A percentile compares a stretch with the other conserved stretches of the same genome.
Conservation (phyloP, 805 yeast genomes). For the Barnettozyma sp. region DNA sequence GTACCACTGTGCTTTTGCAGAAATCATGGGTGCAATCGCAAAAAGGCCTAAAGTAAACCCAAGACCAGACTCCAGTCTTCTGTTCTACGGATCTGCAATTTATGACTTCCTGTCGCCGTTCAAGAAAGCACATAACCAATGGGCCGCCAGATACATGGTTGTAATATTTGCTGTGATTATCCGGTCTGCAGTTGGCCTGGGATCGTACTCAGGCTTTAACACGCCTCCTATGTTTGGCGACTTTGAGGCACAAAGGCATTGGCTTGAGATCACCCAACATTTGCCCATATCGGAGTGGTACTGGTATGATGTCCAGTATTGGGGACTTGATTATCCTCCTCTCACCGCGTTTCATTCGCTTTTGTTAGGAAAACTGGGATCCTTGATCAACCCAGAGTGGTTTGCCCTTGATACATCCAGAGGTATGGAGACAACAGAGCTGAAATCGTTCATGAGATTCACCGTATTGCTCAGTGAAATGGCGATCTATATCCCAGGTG, state of each 20-base stretch:
- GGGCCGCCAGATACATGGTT: slow-evolving; percentile 80
- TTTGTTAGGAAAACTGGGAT: slow-evolving; percentile 68
- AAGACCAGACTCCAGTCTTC: slow-evolving; percentile 11
- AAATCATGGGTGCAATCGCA: slow-evolving; percentile 2
- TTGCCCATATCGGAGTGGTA: slow-evolving; percentile 80
- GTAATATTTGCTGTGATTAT: slow-evolving; percentile 67
- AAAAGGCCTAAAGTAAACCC: background rate
- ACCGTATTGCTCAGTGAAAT: slow-evolving; percentile 75
- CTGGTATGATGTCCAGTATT: slow-evolving; percentile 78
- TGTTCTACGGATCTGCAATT: slow-evolving; percentile 55
- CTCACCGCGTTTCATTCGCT: slow-evolving; percentile 91
- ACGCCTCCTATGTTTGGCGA: slow-evolving; percentile 86
- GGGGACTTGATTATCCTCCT: slow-evolving; percentile 98
- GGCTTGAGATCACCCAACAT: slow-evolving; percentile 87
- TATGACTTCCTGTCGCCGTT: slow-evolving; percentile 75
- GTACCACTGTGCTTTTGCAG: too few relatives aligned
- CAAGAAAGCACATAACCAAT: slow-evolving; percentile 76
- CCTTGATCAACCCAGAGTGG: slow-evolving; percentile 60
- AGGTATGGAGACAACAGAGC: slow-evolving; percentile 58
- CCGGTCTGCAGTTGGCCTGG: slow-evolving; percentile 81
- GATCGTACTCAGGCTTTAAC: slow-evolving; percentile 71
- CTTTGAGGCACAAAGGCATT: slow-evolving; percentile 96
- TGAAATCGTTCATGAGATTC: slow-evolving; percentile 81
- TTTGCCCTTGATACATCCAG: slow-evolving; percentile 66
- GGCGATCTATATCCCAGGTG: slow-evolving; percentile 71